phyloP scores from a whole-genome alignment of 2,329 filamentous ascomycete genomes.

The Ophiostoma sp. region DNA sequence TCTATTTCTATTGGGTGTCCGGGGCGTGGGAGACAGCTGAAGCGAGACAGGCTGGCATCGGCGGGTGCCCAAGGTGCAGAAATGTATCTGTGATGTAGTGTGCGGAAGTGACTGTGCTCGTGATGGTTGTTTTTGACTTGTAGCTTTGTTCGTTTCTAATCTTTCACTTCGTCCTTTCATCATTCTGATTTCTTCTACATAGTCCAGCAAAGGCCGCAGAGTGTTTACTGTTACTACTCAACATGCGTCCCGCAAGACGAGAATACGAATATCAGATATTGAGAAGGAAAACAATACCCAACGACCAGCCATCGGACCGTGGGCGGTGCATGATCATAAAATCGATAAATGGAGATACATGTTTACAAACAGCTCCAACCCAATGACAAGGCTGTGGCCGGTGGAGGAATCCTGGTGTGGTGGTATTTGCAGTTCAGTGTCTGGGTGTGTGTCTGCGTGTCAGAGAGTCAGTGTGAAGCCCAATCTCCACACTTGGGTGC shows the following conservation, averaged over 20 bases:
- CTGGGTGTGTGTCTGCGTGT: background rate
- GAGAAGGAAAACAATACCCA: background rate
- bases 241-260: background rate
- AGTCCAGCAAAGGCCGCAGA: no score
- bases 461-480: conserved; percentile 7
- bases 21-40: background rate
- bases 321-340: background rate
- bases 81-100: background rate
- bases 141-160: background rate
- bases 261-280: no score
- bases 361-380: background rate
- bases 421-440: background rate
- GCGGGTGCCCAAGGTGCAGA: background rate
- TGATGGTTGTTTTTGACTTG: background rate
- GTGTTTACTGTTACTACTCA: no score
- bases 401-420: background rate
- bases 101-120: background rate
- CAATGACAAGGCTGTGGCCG: conserved; percentile 3
- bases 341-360: background rate
- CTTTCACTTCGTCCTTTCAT: background rate
- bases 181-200: background rate
- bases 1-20: conserved; percentile 4
- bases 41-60: background rate
- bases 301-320: background rate
- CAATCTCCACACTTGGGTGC: conserved; percentile 20